These are phyloP conservation scores for Pulveroboletus sp. DNA, from an alignment of 768 basidiomycete genomes.

Conservation along the genomic window DNA sequence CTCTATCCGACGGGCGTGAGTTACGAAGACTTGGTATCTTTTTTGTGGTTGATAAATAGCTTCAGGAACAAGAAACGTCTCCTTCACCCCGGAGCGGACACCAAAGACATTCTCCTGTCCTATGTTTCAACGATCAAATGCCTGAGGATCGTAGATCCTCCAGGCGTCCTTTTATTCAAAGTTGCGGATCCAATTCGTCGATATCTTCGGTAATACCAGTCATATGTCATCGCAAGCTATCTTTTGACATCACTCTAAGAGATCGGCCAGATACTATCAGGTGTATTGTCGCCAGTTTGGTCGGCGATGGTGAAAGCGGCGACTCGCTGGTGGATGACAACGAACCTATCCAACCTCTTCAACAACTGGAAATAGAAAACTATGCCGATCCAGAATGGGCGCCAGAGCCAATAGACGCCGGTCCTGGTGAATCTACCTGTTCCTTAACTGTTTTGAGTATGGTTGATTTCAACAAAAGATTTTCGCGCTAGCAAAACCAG, in stretches of 20 bases:
- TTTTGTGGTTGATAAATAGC: slow-evolving; percentile 2
- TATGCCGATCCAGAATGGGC: slow-evolving; percentile 92
- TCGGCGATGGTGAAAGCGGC: slow-evolving; percentile 77
- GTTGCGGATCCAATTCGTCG: slow-evolving; percentile 89
- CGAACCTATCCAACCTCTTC: slow-evolving; percentile 72
- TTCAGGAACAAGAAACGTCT: slow-evolving; percentile 78
- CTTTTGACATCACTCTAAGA: slow-evolving; percentile 35
- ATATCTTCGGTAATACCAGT: slow-evolving; percentile 67
- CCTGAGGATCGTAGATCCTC: slow-evolving; percentile 85
- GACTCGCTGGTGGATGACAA: slow-evolving; percentile 83
- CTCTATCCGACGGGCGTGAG: slow-evolving; percentile 72
- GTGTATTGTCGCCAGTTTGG: slow-evolving; percentile 86
- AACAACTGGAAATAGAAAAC: slow-evolving; percentile 76
- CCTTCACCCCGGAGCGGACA: slow-evolving; percentile 94
- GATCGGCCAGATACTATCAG: slow-evolving; percentile 90
- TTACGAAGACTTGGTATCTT: neutral
- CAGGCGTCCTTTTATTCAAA: slow-evolving; percentile 87
- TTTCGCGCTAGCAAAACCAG: slow-evolving; percentile 88
- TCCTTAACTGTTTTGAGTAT: neutral
- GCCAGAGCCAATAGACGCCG: slow-evolving; percentile 95
- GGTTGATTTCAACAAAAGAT: slow-evolving; percentile 42
- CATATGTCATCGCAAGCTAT: neutral
- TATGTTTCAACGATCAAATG: slow-evolving; percentile 93
- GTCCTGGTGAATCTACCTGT: slow-evolving; percentile 58
- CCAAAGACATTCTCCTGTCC: slow-evolving; percentile 80